Conservation (phyloP, 345 rosid genomes). For the Erucastrum elatum region DNA sequence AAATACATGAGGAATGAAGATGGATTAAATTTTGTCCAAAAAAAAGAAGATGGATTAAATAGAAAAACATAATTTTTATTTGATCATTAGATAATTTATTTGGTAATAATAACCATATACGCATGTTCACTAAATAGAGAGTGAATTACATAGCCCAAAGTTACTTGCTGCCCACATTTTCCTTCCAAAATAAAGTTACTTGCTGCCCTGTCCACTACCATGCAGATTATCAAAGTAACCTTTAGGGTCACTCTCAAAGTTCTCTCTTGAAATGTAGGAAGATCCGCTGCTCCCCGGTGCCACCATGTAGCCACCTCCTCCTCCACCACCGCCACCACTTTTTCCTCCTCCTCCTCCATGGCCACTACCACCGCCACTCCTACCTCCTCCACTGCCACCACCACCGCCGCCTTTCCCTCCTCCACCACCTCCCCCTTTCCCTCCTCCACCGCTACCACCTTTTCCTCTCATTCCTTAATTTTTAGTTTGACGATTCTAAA, state of each 20-base stretch:
- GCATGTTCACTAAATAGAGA: slow-evolving; percentile 1
- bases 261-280: slow-evolving; percentile 32
- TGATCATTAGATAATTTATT: background rate
- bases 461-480: slow-evolving; percentile 27
- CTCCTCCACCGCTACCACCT: slow-evolving; percentile 12
- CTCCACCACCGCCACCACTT: slow-evolving; percentile 13
- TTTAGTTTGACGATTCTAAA: background rate
- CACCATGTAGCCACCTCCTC: slow-evolving; percentile 30
- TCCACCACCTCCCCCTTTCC: slow-evolving; percentile 14
- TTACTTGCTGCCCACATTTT: too few relatives aligned
- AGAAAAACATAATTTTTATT: slow-evolving; percentile 11
- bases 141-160: background rate
- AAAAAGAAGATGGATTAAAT: background rate
- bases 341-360: slow-evolving; percentile 3
- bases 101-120: background rate
- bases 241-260: slow-evolving; percentile 36
- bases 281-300: slow-evolving; percentile 32
- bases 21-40: too few relatives aligned
- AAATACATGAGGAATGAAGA: background rate
- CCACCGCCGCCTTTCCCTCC: background rate
- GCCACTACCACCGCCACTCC: background rate
- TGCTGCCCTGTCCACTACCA: slow-evolving; percentile 29
- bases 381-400: background rate
- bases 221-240: slow-evolving; percentile 36
- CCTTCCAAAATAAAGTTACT: too few relatives aligned